These are phyloP conservation scores for Albatrellus ellisii DNA, from an alignment of 768 basidiomycete genomes.

Conservation along the genomic window DNA sequence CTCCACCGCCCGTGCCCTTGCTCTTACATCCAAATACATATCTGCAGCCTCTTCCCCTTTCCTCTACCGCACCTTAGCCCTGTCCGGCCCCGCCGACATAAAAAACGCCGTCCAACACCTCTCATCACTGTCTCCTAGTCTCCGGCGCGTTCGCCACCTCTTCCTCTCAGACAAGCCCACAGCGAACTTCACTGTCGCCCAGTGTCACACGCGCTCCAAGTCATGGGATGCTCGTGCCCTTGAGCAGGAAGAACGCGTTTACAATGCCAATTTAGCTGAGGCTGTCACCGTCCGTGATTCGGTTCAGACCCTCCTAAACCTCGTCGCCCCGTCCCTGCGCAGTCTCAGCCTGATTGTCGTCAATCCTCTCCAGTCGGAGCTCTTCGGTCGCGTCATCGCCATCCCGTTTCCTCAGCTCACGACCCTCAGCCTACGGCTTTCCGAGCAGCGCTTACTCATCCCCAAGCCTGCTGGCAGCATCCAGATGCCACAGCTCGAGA, in stretches of 20 bases:
- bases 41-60: conserved; percentile 3
- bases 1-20: conserved; percentile 7
- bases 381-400: conserved; percentile 3
- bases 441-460: conserved; percentile 2
- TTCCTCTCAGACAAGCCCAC: conserved; percentile 2
- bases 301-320: conserved; percentile 1
- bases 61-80: conserved; percentile 5
- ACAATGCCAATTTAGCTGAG: background rate
- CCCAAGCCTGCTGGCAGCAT: background rate
- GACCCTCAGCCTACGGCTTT: conserved; percentile 4
- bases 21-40: conserved; percentile 6
- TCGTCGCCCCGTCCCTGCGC: conserved; percentile 6
- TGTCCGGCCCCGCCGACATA: background rate
- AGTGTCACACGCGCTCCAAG: background rate
- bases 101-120: conserved; percentile 2
- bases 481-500: conserved; percentile 4
- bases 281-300: background rate
- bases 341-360: conserved; percentile 5
- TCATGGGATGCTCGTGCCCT: background rate
- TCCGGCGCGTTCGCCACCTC: conserved; percentile 7
- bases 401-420: conserved; percentile 3
- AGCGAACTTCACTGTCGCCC: background rate
- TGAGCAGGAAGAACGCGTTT: no score
- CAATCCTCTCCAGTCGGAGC: background rate
- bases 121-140: conserved; percentile 2